Base-by-base conservation (phyloP, 257 asterid species). In the Mitragyna speciosa region DNA sequence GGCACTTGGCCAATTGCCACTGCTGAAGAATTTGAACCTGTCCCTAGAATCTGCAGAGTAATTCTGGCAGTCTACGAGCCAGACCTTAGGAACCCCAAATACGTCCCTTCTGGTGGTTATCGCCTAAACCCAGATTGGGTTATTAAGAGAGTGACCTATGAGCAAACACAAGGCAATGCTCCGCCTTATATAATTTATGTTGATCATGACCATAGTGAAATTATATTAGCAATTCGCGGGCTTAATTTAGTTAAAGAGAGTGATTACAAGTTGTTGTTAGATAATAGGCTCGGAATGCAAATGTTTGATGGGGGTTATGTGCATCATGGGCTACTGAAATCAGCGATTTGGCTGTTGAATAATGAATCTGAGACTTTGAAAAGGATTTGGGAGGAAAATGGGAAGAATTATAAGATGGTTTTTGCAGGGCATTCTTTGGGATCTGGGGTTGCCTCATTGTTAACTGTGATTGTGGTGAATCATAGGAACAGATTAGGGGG, bases 221-320 rank as follows among this genome's bases (percentile, higher is more conserved):
- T 95, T 5, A 95, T 95, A 6, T 89, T 95, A 0, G 97, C 99
- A 1, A 90, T 95, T 16, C 88, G 99, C 2, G 99, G 99, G 30
- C 69, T 95, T 54, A 95, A 93, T 81, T 54, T 96, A 79, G 89
- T 45, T 9, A 93, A 86, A 71, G 97, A 93, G 84, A 87, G 92
- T 79, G 98, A 96, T 82, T 96, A 95, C 81, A 85, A 89, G 89
- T 12, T 89, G 77, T 87, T 96, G 82, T 84, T 96, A 47, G 89
- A 96, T 78, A 95, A 96, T 83, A 84, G 89, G 75, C 85, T 93
- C 63, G 99, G 97, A 48, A 89, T 76, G 92, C 99, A 95, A 89
- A 95, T 89, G 97, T 94, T 93, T 71, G 97, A 94, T 83, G 97
- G 99, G 31, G 99, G 99, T 0, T 96, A 87, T 79, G 99, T 96